Conservation (phyloP, 805 yeast species). For the Lipomyces orientalis region DNA sequence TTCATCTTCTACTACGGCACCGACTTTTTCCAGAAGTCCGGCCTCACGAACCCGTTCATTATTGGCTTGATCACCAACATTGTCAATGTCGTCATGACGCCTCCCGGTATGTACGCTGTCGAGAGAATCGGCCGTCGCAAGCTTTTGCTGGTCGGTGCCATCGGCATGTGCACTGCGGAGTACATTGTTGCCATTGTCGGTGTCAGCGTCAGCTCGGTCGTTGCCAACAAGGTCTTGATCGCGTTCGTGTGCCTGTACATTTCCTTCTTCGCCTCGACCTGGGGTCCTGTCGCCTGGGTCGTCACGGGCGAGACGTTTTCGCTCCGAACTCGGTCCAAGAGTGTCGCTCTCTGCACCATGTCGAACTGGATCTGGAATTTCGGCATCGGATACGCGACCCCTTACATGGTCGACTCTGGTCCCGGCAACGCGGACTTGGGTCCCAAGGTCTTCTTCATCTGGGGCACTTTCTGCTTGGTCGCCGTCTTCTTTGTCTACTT, state of each 20-base stretch:
- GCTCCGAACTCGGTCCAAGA: conserved; percentile 74
- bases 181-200: conserved; percentile 74
- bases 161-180: conserved; percentile 70
- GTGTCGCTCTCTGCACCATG: conserved; percentile 71
- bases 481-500: conserved; percentile 63
- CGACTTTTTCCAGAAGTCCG: conserved; percentile 73
- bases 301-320: conserved; percentile 68
- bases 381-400: conserved; percentile 72
- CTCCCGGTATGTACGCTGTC: conserved; percentile 81
- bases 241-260: conserved; percentile 66
- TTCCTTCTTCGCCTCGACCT: conserved; percentile 77
- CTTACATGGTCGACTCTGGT: conserved; percentile 64
- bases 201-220: conserved; percentile 50
- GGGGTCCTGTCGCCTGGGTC: conserved; percentile 86
- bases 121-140: conserved; percentile 83
- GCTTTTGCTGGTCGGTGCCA: conserved; percentile 72
- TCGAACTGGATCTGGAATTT: conserved; percentile 83
- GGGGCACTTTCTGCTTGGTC: conserved; percentile 71
- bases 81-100: conserved; percentile 77
- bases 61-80: conserved; percentile 79
- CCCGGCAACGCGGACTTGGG: conserved; percentile 61
- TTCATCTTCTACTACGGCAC: conserved; percentile 91
- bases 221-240: conserved; percentile 53
- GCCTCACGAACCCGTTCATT: conserved; percentile 67
- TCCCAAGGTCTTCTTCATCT: conserved; percentile 70